Conservation (phyloP, 139 green algal species). For the Zygnema cylindricum region DNA sequence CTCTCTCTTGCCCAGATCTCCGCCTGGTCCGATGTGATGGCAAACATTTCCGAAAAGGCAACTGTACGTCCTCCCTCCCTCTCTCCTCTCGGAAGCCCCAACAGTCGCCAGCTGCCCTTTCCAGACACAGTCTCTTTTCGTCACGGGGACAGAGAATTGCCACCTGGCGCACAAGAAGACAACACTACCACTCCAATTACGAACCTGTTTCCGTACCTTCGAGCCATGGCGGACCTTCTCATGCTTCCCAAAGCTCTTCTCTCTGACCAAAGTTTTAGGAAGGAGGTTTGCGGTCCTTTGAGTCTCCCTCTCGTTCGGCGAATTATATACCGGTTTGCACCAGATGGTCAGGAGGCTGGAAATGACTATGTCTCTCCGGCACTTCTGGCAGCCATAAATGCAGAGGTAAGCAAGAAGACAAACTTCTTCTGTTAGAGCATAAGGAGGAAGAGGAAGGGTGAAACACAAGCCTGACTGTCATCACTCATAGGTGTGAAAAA, state of each 20-base stretch:
- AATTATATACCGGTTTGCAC: constrained; percentile 39
- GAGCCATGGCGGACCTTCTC: constrained; percentile 56
- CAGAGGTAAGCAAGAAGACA: constrained; percentile 37
- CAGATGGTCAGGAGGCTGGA: constrained; percentile 25
- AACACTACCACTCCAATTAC: not conserved
- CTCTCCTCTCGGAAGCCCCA: constrained; percentile 15
- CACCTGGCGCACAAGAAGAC: not conserved
- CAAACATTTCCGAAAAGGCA: not conserved
- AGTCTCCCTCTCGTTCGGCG: constrained; percentile 21
- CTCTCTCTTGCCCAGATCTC: not conserved
- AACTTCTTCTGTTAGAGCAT: no score
- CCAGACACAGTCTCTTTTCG: not conserved
- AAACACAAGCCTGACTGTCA: not conserved
- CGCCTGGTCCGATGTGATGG: no score
- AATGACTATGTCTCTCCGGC: constrained; percentile 30
- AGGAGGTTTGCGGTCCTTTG: constrained; percentile 31
- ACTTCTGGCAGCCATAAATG: constrained; percentile 38
- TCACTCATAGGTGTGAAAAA: not conserved
- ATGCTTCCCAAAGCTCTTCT: constrained; percentile 58
- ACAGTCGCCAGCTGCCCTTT: not conserved
- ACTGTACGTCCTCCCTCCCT: not conserved
- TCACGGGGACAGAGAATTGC: not conserved
- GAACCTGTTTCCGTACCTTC: constrained; percentile 40
- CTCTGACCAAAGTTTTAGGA: constrained; percentile 36
- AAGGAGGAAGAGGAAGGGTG: no score